phyloP scores from a whole-genome alignment of 306 rosid species.

The Sphenostylis stenocarpa region DNA sequence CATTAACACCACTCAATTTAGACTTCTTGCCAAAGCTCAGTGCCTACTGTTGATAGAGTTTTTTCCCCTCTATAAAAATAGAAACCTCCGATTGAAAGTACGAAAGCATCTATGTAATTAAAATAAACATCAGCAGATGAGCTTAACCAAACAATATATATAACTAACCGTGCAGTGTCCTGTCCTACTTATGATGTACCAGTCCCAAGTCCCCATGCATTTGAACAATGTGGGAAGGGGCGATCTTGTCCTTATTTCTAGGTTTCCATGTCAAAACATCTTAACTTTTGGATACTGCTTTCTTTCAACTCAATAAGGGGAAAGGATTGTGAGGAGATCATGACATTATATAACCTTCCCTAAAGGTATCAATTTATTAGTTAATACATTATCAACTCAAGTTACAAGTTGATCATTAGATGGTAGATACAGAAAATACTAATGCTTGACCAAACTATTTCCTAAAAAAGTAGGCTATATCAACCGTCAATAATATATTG shows the following conservation, averaged over 20 bases:
- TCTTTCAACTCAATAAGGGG: not conserved
- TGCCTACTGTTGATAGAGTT: not conserved
- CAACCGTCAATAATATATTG: constrained; percentile 8
- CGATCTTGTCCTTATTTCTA: not conserved
- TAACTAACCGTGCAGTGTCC: not conserved
- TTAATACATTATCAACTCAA: not conserved
- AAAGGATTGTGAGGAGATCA: not conserved
- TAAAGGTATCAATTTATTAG: not conserved
- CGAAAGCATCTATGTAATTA: not conserved
- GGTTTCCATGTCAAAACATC: constrained; percentile 12
- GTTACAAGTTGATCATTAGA: not conserved
- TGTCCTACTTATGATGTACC: not conserved
- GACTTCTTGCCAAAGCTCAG: not conserved
- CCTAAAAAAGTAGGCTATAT: not conserved
- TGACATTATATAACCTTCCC: not conserved
- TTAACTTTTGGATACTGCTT: constrained; percentile 11
- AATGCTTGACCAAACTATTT: not conserved
- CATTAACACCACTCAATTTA: not conserved
- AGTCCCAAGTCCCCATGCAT: constrained; percentile 4
- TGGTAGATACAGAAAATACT: constrained; percentile 1
- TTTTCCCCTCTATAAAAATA: not conserved
- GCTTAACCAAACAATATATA: not conserved
- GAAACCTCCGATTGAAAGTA: not conserved
- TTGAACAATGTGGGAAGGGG: not conserved
- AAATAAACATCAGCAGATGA: not conserved